Conservation (phyloP, 164 flowering plant species). For the Santalum album region DNA sequence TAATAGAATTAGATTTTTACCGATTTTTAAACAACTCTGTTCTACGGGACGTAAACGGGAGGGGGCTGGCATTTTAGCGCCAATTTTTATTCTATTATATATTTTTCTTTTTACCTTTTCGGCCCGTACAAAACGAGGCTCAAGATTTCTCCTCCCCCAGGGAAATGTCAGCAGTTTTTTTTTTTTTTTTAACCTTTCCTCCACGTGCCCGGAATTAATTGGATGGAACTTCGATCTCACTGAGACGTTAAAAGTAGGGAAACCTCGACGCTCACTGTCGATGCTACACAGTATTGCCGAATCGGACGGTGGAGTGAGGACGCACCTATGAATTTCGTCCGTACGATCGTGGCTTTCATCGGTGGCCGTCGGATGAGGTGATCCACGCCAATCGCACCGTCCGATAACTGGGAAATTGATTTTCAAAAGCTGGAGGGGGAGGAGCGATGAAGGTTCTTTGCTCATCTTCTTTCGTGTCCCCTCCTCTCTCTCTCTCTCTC, state of each 20-base stretch:
- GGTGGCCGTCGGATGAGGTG: slow-evolving; percentile 26
- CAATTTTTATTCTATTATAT: neutral
- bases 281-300: neutral
- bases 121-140: neutral
- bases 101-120: neutral
- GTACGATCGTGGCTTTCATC: slow-evolving; percentile 12
- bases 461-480: neutral
- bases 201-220: neutral
- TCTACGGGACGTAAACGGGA: no score
- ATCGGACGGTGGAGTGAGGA: slow-evolving; percentile 28
- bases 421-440: slow-evolving; percentile 66
- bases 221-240: neutral
- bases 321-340: slow-evolving; percentile 40
- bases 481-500: slow-evolving; percentile 7
- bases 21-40: no score
- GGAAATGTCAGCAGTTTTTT: neutral
- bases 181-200: neutral
- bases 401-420: slow-evolving; percentile 35
- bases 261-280: neutral
- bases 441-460: slow-evolving; percentile 19
- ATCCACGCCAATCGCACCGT: slow-evolving; percentile 31
- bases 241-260: neutral
- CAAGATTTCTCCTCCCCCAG: neutral
- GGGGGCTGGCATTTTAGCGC: neutral
- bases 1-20: no score